These are phyloP conservation scores for Globisporangium abappressorium DNA, from an alignment of 352 stramenopile genomes.

Conservation along the genomic window DNA sequence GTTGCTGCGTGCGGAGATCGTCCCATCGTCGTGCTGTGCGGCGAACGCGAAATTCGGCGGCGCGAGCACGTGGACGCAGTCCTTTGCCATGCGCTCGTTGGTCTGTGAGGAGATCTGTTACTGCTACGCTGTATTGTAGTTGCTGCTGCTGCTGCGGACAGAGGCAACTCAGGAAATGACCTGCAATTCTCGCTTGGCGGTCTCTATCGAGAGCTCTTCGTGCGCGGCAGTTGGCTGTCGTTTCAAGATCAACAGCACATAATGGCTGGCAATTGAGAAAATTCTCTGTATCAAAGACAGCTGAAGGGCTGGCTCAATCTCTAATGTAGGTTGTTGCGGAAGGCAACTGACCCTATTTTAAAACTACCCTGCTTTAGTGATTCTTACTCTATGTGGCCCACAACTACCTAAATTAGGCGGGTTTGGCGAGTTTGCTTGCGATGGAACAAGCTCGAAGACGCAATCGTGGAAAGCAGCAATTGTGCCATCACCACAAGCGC, in stretches of 20 bases:
- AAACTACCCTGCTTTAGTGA: too few relatives aligned
- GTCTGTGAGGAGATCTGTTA: too few relatives aligned
- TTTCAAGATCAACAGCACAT: background rate
- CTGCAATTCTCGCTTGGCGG: background rate
- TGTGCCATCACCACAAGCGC: background rate
- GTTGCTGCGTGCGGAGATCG: background rate
- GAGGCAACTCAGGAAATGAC: background rate
- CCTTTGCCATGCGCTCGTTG: background rate
- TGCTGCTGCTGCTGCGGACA: background rate
- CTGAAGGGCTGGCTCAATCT: too few relatives aligned
- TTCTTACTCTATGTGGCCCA: too few relatives aligned
- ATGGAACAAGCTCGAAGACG: background rate
- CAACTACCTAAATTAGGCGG: too few relatives aligned
- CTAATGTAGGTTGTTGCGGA: too few relatives aligned
- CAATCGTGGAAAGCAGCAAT: too few relatives aligned
- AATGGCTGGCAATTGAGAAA: background rate
- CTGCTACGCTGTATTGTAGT: too few relatives aligned
- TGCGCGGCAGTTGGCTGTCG: background rate
- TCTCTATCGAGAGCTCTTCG: too few relatives aligned
- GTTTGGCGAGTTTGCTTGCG: too few relatives aligned
- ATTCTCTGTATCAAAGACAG: too few relatives aligned
- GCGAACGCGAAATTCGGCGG: background rate
- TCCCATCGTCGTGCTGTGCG: background rate
- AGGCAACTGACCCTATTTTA: too few relatives aligned
- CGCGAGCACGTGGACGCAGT: background rate